A percentile compares a stretch with the other conserved stretches of the same genome.
These are phyloP conservation scores for Saccharomycopsis sp. DNA, from an alignment of 805 yeast genomes.

Conservation along the genomic window DNA sequence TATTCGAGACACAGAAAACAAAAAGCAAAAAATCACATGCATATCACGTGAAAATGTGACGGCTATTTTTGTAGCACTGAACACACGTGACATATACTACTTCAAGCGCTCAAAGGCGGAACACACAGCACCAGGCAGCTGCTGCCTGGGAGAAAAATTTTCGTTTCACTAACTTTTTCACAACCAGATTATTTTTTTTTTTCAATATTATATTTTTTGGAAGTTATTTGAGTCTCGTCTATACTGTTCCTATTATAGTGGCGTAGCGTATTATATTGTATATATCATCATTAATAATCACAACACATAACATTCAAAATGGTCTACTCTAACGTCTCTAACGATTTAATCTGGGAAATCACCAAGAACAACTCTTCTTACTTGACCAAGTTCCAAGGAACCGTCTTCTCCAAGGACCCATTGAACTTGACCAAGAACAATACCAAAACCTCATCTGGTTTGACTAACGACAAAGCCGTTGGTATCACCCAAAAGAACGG, in stretches of 20 bases:
- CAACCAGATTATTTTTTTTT: not conserved
- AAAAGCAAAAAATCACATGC: not conserved
- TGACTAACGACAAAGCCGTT: constrained; percentile 43
- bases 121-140: not conserved
- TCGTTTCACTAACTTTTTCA: not conserved
- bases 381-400: constrained; percentile 42
- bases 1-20: not conserved
- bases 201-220: not conserved
- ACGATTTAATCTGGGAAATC: constrained; percentile 47
- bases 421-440: constrained; percentile 41
- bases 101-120: not conserved
- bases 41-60: constrained; percentile 3
- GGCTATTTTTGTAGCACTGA: not conserved
- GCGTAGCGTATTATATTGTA: not conserved
- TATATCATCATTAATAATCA: not conserved
- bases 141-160: not conserved
- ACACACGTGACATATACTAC: not conserved
- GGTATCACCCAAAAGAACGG: constrained; percentile 37
- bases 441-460: constrained; percentile 42
- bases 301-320: constrained; percentile 2
- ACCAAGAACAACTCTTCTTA: constrained; percentile 41
- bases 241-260: not conserved
- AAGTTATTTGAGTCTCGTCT: not conserved
- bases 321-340: constrained; percentile 19
- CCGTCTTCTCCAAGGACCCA: constrained; percentile 43